These are phyloP conservation scores for Leccinum ochraceum DNA, from an alignment of 768 basidiomycete species.

Conservation along the genomic window DNA sequence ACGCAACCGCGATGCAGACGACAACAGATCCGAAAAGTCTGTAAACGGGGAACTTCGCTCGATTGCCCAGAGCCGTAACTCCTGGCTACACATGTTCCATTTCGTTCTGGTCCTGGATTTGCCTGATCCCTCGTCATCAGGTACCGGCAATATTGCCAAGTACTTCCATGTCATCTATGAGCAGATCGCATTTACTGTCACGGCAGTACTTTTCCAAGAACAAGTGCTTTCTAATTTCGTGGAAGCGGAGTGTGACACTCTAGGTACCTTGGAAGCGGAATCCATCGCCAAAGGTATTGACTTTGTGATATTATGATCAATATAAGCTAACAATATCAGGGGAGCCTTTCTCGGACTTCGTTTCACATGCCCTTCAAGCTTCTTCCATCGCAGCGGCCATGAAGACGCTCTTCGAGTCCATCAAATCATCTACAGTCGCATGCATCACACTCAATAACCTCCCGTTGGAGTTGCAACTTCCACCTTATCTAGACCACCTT, in stretches of 20 bases:
- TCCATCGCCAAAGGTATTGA: constrained; percentile 69
- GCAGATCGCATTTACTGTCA: constrained; percentile 85
- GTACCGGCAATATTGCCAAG: constrained; percentile 71
- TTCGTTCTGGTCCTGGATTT: constrained; percentile 85
- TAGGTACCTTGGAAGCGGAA: constrained; percentile 71
- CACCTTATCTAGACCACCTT: constrained; percentile 73
- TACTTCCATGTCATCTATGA: constrained; percentile 89
- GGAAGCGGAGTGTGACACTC: constrained; percentile 71
- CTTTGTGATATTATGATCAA: constrained; percentile 1
- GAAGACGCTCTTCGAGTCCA: constrained; percentile 74
- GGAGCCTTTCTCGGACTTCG: constrained; percentile 57
- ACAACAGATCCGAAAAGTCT: constrained; percentile 34
- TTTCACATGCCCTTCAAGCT: constrained; percentile 54
- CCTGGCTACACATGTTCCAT: constrained; percentile 79
- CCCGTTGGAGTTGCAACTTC: constrained; percentile 83
- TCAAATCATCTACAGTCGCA: constrained; percentile 75
- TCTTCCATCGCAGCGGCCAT: constrained; percentile 81
- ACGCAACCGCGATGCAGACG: constrained; percentile 42
- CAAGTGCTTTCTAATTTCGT: constrained; percentile 88
- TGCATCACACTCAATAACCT: constrained; percentile 77
- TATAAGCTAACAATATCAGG: constrained; percentile 40
- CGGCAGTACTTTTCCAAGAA: constrained; percentile 90
- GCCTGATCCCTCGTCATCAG: constrained; percentile 86
- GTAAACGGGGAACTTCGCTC: constrained; percentile 38
- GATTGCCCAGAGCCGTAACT: constrained; percentile 30